Evolutionary conservation across 768 basidiomycete genomes (phyloP).

Genomic region (Podaxis sp.): DNA sequence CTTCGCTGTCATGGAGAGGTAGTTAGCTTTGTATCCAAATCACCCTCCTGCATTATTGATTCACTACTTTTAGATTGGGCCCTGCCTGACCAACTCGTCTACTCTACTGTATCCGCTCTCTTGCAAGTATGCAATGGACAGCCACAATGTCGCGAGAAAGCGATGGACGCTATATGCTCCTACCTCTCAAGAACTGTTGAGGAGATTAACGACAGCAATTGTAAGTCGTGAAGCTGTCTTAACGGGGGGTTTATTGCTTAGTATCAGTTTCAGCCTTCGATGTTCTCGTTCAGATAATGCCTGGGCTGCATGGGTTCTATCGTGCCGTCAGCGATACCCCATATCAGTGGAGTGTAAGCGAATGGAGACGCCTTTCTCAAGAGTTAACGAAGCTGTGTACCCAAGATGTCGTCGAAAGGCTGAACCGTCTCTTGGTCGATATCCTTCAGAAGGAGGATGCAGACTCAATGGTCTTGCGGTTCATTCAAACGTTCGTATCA

Average conservation of each 20-base stretch:
- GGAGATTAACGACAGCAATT: conserved; percentile 45
- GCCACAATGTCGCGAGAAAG: conserved; percentile 41
- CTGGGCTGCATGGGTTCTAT: conserved; percentile 82
- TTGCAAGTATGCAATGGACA: conserved; percentile 59
- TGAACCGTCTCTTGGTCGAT: conserved; percentile 67
- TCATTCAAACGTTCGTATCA: conserved; percentile 64
- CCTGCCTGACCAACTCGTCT: conserved; percentile 80
- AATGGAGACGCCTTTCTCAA: conserved; percentile 57
- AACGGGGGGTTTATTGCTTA: not conserved
- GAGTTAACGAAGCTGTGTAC: conserved; percentile 60
- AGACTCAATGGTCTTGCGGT: conserved; percentile 45
- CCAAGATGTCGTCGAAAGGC: conserved; percentile 60
- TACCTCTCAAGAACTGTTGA: conserved; percentile 58
- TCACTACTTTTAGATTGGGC: conserved; percentile 67
- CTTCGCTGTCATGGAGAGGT: conserved; percentile 80
- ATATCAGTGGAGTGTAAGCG: conserved; percentile 65
- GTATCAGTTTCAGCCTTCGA: conserved; percentile 47
- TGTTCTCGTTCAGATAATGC: conserved; percentile 70
- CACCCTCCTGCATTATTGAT: not conserved
- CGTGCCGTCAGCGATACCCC: conserved; percentile 78
- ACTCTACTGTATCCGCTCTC: conserved; percentile 71
- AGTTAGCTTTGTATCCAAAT: conserved; percentile 12
- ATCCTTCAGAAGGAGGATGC: conserved; percentile 53
- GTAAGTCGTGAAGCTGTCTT: conserved; percentile 36
- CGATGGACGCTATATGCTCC: conserved; percentile 53